Percentiles rank a stretch among this genome's conserved stretches.
Conservation (phyloP, 2,329 filamentous ascomycete species). For the Meredithiella fracta region DNA sequence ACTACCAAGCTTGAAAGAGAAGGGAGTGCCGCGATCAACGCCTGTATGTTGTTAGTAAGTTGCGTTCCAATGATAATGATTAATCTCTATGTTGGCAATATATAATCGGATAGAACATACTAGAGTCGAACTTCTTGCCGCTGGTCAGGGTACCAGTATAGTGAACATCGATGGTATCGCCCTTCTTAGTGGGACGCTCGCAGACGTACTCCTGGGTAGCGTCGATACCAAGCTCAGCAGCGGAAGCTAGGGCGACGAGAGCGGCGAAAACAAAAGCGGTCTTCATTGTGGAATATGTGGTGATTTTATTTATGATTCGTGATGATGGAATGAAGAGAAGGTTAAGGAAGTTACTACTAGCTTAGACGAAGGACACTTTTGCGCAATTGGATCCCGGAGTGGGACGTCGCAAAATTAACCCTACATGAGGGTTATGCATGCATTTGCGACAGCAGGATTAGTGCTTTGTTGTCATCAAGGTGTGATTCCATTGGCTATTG, state of each 20-base stretch:
- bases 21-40: conserved; percentile 61
- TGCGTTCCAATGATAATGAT: neutral
- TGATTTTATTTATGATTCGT: neutral
- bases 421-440: neutral
- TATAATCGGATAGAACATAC: conserved; percentile 23
- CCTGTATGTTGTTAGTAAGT: conserved; percentile 21
- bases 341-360: neutral
- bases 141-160: conserved; percentile 67
- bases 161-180: conserved; percentile 72
- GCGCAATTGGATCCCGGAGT: neutral
- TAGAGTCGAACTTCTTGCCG: conserved; percentile 71
- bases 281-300: conserved; percentile 27
- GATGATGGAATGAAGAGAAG: neutral
- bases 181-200: conserved; percentile 56
- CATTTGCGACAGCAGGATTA: neutral
- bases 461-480: neutral
- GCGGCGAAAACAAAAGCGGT: conserved; percentile 33
- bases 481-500: too few relatives aligned
- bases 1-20: conserved; percentile 62
- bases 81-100: conserved; percentile 4
- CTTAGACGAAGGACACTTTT: neutral
- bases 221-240: conserved; percentile 57
- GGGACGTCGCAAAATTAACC: neutral
- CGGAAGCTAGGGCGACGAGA: conserved; percentile 34
- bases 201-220: conserved; percentile 60